Evolutionary conservation across 2,329 filamentous ascomycete species (phyloP), one percentile per base, ranked within the genome.

Genomic region (Alternaria metachromatica): DNA sequence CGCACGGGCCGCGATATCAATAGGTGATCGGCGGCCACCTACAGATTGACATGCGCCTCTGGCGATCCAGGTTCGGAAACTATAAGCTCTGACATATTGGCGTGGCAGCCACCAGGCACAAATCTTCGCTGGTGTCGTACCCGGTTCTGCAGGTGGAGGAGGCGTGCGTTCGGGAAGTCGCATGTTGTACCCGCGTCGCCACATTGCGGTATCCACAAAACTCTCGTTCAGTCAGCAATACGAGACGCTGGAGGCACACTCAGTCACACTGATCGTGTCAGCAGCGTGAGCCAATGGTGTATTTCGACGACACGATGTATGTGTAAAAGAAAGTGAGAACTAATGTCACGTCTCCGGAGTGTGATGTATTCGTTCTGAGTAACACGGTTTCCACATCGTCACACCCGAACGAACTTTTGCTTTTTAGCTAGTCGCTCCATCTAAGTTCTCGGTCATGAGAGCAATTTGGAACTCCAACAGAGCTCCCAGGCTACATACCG

Each of bases 1-100:
- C 41, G 23, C 30, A 59, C 55, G 25, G 13, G 18, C 6, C 23
- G 23, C 12, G 30, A 33, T 23, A 43, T 30, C 21, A 30, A 48
- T 49, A 55, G 58, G 43, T 3, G 21, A 51, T 45, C 26, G 30
- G 25, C 30, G 33, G 13, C 26, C 49, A 63, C 43, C n/a, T 55
- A 30, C 60, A 51, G 5, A 55, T 41, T 63, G 30, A 46, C 55
- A 63, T 63, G 55, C 55, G 43, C 46, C 60, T 49, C 55, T 44
- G 45, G 41, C 28, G 49, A 33, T 28, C 55, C 23, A 43, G 48
- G 18, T 20, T 49, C 33, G 30, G 48, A 54, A 54, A 28, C 23
- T 41, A 55, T 20, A 44, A 46, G 26, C 20, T 26, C 30, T 43
- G 44, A 33, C n/a, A 49, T 55, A 50, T 63, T 15, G 28, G 55